Evolutionary conservation across 805 yeast species (phyloP).

Genomic region (Yarrowia yakushimensis): DNA sequence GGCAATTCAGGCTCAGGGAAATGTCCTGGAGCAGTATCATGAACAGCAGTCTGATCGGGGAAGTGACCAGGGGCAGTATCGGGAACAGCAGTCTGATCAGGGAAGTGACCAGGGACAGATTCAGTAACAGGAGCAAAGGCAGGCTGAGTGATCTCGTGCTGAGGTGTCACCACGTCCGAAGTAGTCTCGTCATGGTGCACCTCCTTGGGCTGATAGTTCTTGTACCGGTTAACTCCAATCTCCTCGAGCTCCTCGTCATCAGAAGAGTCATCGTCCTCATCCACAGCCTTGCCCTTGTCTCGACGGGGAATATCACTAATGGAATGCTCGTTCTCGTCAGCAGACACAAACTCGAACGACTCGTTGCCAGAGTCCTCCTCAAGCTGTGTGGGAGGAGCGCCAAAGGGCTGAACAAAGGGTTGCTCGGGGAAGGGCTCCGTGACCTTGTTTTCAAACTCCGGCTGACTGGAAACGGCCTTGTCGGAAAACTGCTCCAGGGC

Average conservation of each 20-base stretch:
- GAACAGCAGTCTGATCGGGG: slow-evolving; percentile 28
- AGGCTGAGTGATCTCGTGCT: slow-evolving; percentile 22
- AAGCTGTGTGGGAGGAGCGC: slow-evolving; percentile 1
- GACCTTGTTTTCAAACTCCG: slow-evolving; percentile 20
- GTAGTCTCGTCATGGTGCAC: slow-evolving; percentile 47
- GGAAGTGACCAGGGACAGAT: slow-evolving; percentile 40
- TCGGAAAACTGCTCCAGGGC: slow-evolving; percentile 31
- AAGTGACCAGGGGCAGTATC: slow-evolving; percentile 25
- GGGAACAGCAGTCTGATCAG: slow-evolving; percentile 8
- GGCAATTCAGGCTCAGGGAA: too few relatives aligned
- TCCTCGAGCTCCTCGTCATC: slow-evolving; percentile 36
- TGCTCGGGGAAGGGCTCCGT: neutral
- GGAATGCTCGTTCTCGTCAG: slow-evolving; percentile 30
- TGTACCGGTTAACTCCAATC: slow-evolving; percentile 24
- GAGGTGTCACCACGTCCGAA: slow-evolving; percentile 44
- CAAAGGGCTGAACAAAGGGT: slow-evolving; percentile 3
- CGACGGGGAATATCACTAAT: slow-evolving; percentile 6
- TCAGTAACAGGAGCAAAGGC: slow-evolving; percentile 47
- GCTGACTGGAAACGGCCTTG: neutral
- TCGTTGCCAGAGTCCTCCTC: slow-evolving; percentile 27
- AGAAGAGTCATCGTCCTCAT: slow-evolving; percentile 31
- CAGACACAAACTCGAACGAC: slow-evolving; percentile 40
- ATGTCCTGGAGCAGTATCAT: slow-evolving; percentile 29
- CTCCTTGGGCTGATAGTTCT: slow-evolving; percentile 23
- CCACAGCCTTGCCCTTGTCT: slow-evolving; percentile 14